Percentiles rank a stretch among this genome's conserved stretches.
phyloP scores from a whole-genome alignment of 2,329 filamentous ascomycete genomes.

The Aspergillus pseudonomiae region DNA sequence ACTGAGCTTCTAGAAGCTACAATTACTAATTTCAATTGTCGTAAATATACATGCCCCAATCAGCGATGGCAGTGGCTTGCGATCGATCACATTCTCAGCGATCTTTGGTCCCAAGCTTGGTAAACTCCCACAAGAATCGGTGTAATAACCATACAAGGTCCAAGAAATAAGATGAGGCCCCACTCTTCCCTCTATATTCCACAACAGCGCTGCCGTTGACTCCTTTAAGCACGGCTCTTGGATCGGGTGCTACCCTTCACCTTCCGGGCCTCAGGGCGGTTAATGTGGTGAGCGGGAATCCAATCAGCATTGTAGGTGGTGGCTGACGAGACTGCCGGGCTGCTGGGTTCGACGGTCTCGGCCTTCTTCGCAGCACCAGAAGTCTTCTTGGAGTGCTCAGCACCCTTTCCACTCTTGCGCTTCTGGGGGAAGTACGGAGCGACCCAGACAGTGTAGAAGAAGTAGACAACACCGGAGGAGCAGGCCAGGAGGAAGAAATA shows the following conservation, averaged over 20 bases:
- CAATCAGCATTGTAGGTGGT: slow-evolving; percentile 88
- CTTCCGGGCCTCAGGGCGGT: slow-evolving; percentile 73
- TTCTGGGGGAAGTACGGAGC: slow-evolving; percentile 92
- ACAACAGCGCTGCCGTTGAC: slow-evolving; percentile 5
- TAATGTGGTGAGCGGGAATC: slow-evolving; percentile 88
- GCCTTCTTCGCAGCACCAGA: slow-evolving; percentile 69
- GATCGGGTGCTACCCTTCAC: slow-evolving; percentile 55
- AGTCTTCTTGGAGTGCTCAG: slow-evolving; percentile 53
- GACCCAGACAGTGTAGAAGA: slow-evolving; percentile 98
- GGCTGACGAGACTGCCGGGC: slow-evolving; percentile 67
- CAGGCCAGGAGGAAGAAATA: slow-evolving; percentile 84
- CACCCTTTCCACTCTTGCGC: slow-evolving; percentile 58
- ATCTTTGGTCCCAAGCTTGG: slow-evolving; percentile 17
- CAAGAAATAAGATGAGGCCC: slow-evolving; percentile 11
- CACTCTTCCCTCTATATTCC: slow-evolving; percentile 10
- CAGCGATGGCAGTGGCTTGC: slow-evolving; percentile 19
- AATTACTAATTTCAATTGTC: slow-evolving; percentile 18
- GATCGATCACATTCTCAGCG: slow-evolving; percentile 27
- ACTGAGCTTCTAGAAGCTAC: slow-evolving; percentile 15
- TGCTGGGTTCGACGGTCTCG: slow-evolving; percentile 69
- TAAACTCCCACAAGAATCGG: slow-evolving; percentile 13
- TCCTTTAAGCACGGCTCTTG: slow-evolving; percentile 38
- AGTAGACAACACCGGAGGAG: slow-evolving; percentile 83
- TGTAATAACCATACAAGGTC: slow-evolving; percentile 13
- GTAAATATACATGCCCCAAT: slow-evolving; percentile 29